Conservation (phyloP, 768 basidiomycete genomes). For the Cystobasidium ongulense region DNA sequence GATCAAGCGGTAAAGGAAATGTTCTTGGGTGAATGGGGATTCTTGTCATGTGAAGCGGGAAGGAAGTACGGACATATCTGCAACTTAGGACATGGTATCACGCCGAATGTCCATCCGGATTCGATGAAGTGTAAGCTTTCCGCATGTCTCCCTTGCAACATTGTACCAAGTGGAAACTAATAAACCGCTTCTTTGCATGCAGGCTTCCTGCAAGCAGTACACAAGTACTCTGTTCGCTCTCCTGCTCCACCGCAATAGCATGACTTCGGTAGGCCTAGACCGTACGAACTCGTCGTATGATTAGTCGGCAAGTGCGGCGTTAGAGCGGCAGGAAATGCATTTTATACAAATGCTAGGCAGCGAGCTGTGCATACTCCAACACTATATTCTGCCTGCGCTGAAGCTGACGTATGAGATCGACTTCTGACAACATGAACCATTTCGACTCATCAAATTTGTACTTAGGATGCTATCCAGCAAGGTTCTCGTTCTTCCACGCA, state of each 20-base stretch:
- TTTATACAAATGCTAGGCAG: too few relatives aligned
- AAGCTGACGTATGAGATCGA: too few relatives aligned
- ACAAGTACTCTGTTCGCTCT: slow-evolving; percentile 30
- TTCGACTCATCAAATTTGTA: too few relatives aligned
- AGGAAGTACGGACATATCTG: slow-evolving; percentile 76
- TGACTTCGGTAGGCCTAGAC: background rate
- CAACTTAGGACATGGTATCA: slow-evolving; percentile 94
- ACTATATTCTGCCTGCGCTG: too few relatives aligned
- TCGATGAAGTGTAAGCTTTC: slow-evolving; percentile 59
- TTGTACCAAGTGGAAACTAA: slow-evolving; percentile 37
- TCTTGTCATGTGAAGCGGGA: slow-evolving; percentile 54
- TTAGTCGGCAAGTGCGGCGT: too few relatives aligned
- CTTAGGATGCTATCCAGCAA: too few relatives aligned
- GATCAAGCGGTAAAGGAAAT: slow-evolving; percentile 75
- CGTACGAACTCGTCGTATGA: too few relatives aligned
- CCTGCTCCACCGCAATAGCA: background rate
- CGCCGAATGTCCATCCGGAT: slow-evolving; percentile 88
- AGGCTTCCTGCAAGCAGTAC: slow-evolving; percentile 27
- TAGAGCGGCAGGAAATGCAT: too few relatives aligned
- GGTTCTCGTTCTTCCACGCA: too few relatives aligned
- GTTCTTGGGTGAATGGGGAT: slow-evolving; percentile 54
- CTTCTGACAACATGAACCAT: too few relatives aligned
- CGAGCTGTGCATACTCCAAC: too few relatives aligned
- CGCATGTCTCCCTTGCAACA: slow-evolving; percentile 68
- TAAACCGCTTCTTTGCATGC: background rate